Conservation (phyloP, 306 rosid species). For the Ochetophila trinervis region DNA sequence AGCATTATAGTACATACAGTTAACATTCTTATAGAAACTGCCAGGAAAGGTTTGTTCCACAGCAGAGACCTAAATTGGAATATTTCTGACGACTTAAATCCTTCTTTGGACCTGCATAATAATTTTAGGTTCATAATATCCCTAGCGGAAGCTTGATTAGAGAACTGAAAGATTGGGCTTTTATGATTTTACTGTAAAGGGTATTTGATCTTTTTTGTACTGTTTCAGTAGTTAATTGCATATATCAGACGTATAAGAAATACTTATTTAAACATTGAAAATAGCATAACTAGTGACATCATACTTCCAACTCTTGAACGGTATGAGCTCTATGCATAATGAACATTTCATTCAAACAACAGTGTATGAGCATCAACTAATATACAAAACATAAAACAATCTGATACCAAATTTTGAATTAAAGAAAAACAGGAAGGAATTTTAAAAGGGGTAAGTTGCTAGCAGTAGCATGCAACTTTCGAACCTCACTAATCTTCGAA, state of each 20-base stretch:
- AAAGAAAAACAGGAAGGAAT: not conserved
- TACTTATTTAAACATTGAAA: not conserved
- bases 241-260: not conserved
- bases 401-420: not conserved
- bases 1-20: not conserved
- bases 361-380: not conserved
- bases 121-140: too few relatives aligned
- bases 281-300: not conserved
- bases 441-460: too few relatives aligned
- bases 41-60: too few relatives aligned
- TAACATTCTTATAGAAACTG: too few relatives aligned
- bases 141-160: too few relatives aligned
- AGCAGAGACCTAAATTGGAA: too few relatives aligned
- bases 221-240: too few relatives aligned
- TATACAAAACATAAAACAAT: not conserved
- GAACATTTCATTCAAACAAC: not conserved
- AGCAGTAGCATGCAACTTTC: constrained; percentile 16
- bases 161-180: too few relatives aligned
- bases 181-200: too few relatives aligned
- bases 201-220: too few relatives aligned
- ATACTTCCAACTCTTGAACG: not conserved
- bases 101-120: too few relatives aligned
- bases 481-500: constrained; percentile 68
- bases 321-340: not conserved
- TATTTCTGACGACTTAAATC: too few relatives aligned